Evolutionary conservation across 495 filamentous ascomycete genomes (phyloP), one percentile per base, ranked within the genome.

Genomic region (Clavariopsis aquatica): DNA sequence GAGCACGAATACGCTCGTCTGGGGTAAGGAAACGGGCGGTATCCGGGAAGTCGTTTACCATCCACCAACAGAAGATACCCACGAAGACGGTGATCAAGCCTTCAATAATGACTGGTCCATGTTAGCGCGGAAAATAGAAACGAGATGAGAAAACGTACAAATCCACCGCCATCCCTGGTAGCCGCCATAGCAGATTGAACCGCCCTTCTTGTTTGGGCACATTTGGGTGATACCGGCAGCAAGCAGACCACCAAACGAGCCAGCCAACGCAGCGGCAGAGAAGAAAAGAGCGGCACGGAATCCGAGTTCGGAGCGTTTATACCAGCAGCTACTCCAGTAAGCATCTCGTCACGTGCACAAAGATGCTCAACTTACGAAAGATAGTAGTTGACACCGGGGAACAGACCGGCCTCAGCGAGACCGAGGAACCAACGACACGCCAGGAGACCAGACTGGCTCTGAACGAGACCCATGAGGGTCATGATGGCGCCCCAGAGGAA

Each of bases 31-130:
- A 98, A 15, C 66, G 81, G 7, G 93, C 93, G 46, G 88, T 81
- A 68, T 92, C 89, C 0, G 93, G 93, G 71, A 96, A 97, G 70
- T 98, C 90, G 67, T 89, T 83, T 0, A 98, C 91, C 77, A 91
- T 83, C 88, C 88, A 93, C 75, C 90, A 93, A n/a, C 87, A 92
- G 2, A 81, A 76, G 9, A 91, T 31, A 5, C 89, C 93, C 29
- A 93, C 81, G 19, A 96, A 15, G 13, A 94, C 75, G 0, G 92
- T 96, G 3, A 85, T 75, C 1, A 93, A 75, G 0, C 92, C 92
- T 72, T 94, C 91, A 27, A 91, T 74, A 64, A 80, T 81, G 73
- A 93, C 66, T 64, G 24, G 26, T 24, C n/a, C n/a, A 10, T 49
- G 57, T 62, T 54, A 62, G 52, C 22, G 8, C 6, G 20, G 22